phyloP scores from a whole-genome alignment of 805 yeast genomes.

The Wickerhamiella azyma region DNA sequence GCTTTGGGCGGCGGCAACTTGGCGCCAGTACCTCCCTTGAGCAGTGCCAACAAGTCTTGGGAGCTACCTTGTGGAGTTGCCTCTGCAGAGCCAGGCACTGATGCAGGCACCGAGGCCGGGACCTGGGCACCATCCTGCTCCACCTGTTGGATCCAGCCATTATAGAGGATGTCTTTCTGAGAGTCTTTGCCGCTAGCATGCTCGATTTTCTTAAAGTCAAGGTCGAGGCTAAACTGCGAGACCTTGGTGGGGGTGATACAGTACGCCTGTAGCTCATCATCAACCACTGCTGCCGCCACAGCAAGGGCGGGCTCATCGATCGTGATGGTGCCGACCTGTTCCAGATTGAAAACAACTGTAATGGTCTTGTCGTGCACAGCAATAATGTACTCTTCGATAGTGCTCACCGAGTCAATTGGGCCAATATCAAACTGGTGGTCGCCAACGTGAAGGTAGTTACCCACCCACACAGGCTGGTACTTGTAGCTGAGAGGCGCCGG shows the following conservation, averaged over 20 bases:
- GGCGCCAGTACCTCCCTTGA: not conserved
- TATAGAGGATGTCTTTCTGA: not conserved
- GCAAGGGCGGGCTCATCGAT: constrained; percentile 1
- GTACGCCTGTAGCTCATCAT: constrained; percentile 2
- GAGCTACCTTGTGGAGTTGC: not conserved
- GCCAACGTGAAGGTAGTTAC: constrained; percentile 4
- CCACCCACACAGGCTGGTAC: constrained; percentile 1
- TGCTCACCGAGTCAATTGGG: not conserved
- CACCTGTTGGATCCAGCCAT: not conserved
- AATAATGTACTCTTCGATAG: not conserved
- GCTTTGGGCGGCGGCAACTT: constrained; percentile 1
- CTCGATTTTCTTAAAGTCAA: not conserved
- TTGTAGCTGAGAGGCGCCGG: not conserved
- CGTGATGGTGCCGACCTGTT: not conserved
- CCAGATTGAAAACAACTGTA: not conserved
- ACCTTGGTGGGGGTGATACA: constrained; percentile 1
- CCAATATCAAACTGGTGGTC: not conserved
- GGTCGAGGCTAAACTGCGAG: not conserved
- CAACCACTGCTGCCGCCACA: not conserved
- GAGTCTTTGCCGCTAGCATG: not conserved
- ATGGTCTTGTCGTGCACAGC: not conserved
- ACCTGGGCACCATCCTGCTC: not conserved
- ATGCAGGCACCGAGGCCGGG: not conserved
- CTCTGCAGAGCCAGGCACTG: not conserved
- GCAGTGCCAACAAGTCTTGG: not conserved